Base-by-base conservation (phyloP, 768 basidiomycete genomes). In the Russula virescens region DNA sequence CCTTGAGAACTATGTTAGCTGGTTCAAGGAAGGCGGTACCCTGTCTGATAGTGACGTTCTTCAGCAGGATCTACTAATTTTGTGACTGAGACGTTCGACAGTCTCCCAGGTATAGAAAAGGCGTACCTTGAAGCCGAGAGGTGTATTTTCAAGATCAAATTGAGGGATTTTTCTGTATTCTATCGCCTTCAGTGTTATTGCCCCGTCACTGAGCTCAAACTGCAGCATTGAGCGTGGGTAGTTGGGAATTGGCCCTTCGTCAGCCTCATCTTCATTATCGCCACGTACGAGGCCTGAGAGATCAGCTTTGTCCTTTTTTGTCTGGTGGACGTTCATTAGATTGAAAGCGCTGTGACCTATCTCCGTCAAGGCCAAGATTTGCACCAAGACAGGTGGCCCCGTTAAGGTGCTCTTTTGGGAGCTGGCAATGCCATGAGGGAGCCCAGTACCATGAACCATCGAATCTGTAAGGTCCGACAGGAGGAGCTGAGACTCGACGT, bases 21-120 rank as follows among this genome's bases (percentile, higher is more conserved):
- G 91, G 90, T 68, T 92, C 87, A 7, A 98, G 83, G 61, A 89
- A 86, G 0, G 87, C 87, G 51, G 87, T 83, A 5, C 90, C 91
- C 43, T 82, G 78, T 23, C 86, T 82, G 31, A 92, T 79, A 26
- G 77, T 77, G 7, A 88, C 85, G 58, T 88, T 81, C 69, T 83
- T 86, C 42, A 97, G 75, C 35, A 87, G 71, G 69, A 94, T 75
- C 90, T 94, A 65, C 19, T 19, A 25, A 25, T 42, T 42, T 48
- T 38, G 23, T 48, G 54, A 47, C 58, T 38, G 26, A 58, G 45
- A 47, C 35, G 16, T 16, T 50, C 21, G 56, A 52, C 19, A 48
- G 38, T 38, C 50, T 49, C 48, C 13, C 9, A 2, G 18, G 19
- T 38, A 25, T 7, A 31, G 19, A 7, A 52, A 53, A 5, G 8